Evolutionary conservation across 2,329 filamentous ascomycete genomes (phyloP).

Genomic region (Clonostachys chloroleuca): DNA sequence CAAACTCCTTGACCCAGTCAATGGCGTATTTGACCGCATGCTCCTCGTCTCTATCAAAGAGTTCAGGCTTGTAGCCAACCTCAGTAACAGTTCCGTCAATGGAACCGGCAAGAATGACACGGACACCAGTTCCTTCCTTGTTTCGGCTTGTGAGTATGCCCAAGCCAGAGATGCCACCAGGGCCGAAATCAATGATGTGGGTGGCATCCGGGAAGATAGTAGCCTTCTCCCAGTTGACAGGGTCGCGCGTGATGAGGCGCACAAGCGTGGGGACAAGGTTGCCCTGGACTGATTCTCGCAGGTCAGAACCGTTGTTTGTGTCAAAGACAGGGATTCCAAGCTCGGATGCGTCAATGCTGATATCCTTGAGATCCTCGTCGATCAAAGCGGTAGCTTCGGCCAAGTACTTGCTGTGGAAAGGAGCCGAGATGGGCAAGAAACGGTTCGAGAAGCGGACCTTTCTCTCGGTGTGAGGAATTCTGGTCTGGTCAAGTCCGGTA

Average conservation of each 20-base stretch:
- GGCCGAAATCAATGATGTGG: slow-evolving; percentile 94
- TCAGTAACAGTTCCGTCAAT: slow-evolving; percentile 86
- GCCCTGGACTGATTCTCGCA: slow-evolving; percentile 64
- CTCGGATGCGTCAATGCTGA: slow-evolving; percentile 68
- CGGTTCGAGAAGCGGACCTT: slow-evolving; percentile 96
- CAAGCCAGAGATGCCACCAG: slow-evolving; percentile 92
- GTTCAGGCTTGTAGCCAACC: slow-evolving; percentile 95
- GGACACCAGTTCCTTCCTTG: slow-evolving; percentile 97
- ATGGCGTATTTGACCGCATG: slow-evolving; percentile 92
- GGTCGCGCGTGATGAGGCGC: slow-evolving; percentile 89
- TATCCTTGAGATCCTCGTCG: slow-evolving; percentile 79
- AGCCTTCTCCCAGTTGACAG: slow-evolving; percentile 94
- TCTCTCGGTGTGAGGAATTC: slow-evolving; percentile 89
- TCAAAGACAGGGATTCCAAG: slow-evolving; percentile 85
- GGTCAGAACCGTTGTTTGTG: slow-evolving; percentile 82
- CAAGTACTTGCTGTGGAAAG: slow-evolving; percentile 97
- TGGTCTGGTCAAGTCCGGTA: slow-evolving; percentile 93
- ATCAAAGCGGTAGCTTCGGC: slow-evolving; percentile 77
- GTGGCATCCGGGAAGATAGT: slow-evolving; percentile 88
- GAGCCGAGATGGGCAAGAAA: slow-evolving; percentile 94
- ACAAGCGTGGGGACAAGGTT: slow-evolving; percentile 84
- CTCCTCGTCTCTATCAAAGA: slow-evolving; percentile 94
- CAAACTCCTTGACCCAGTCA: slow-evolving; percentile 97
- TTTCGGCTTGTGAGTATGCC: slow-evolving; percentile 96
- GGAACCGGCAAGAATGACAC: slow-evolving; percentile 91